These are phyloP conservation scores for Coemansia sp. DNA, from an alignment of 192 early-diverging fungal genomes.

Conservation along the genomic window DNA sequence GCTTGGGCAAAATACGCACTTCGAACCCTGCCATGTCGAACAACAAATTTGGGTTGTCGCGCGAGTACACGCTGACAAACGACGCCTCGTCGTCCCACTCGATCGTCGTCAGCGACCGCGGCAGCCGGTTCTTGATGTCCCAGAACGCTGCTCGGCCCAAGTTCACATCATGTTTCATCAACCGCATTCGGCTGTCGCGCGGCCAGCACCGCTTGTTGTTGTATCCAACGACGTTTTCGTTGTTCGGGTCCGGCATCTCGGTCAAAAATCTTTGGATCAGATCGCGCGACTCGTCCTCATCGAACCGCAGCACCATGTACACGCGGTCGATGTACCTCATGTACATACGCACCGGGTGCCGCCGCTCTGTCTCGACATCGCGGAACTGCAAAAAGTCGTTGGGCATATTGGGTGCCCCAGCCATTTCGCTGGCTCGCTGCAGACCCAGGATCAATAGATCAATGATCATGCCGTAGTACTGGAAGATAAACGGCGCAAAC, in stretches of 20 bases:
- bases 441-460: conserved; percentile 94
- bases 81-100: conserved; percentile 91
- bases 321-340: conserved; percentile 92
- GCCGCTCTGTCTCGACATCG: conserved; percentile 86
- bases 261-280: conserved; percentile 96
- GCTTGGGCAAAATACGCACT: conserved; percentile 92
- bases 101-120: conserved; percentile 92
- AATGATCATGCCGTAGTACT: conserved; percentile 97
- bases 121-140: conserved; percentile 98
- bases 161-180: conserved; percentile 99
- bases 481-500: conserved; percentile 96
- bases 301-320: conserved; percentile 93
- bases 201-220: conserved; percentile 99
- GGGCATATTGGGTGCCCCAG: conserved; percentile 86
- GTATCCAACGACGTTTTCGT: conserved; percentile 98
- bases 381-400: conserved; percentile 98
- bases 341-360: conserved; percentile 96
- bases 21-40: conserved; percentile 93
- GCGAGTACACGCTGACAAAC: conserved; percentile 94
- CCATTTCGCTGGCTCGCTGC: conserved; percentile 94
- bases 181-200: conserved; percentile 96
- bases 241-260: conserved; percentile 98
- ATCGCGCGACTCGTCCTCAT: conserved; percentile 82
- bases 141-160: conserved; percentile 97
- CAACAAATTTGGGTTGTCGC: conserved; percentile 96